phyloP scores from a whole-genome alignment of 495 filamentous ascomycete species.

The Coniosporium apollinis region DNA sequence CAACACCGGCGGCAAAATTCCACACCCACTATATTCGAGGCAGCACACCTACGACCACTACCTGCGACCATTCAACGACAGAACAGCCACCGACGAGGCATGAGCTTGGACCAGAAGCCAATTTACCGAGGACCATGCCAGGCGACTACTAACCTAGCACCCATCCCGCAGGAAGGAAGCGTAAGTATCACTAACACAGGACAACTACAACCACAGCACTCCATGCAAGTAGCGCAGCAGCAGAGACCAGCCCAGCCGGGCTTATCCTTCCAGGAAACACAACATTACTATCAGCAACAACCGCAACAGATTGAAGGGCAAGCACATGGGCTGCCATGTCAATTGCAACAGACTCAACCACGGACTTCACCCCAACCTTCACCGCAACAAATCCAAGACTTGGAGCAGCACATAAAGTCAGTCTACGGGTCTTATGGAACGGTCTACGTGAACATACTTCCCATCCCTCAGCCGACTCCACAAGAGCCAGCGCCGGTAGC shows the following conservation, averaged over 20 bases:
- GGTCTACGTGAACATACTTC: slow-evolving; percentile 18
- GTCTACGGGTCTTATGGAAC: slow-evolving; percentile 13
- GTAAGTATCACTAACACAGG: slow-evolving; percentile 50
- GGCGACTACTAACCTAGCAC: too few relatives aligned
- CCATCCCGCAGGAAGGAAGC: slow-evolving; percentile 25
- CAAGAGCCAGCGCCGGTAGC: too few relatives aligned
- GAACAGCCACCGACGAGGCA: slow-evolving; percentile 53
- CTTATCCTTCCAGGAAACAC: slow-evolving; percentile 25
- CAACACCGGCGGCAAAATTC: slow-evolving; percentile 80
- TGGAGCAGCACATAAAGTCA: slow-evolving; percentile 22
- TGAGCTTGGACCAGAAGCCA: slow-evolving; percentile 55
- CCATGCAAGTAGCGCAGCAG: slow-evolving; percentile 59
- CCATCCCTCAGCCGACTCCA: slow-evolving; percentile 10
- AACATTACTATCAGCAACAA: slow-evolving; percentile 20
- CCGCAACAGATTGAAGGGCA: slow-evolving; percentile 14
- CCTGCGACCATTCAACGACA: slow-evolving; percentile 37
- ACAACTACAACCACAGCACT: slow-evolving; percentile 39
- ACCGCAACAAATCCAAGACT: slow-evolving; percentile 15
- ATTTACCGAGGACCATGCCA: slow-evolving; percentile 26
- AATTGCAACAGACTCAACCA: slow-evolving; percentile 7
- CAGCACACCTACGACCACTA: slow-evolving; percentile 44
- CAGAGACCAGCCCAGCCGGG: slow-evolving; percentile 48
- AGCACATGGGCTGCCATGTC: slow-evolving; percentile 7
- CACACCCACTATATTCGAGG: slow-evolving; percentile 59
- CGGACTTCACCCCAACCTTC: slow-evolving; percentile 7